These are phyloP conservation scores for Leptographium lundbergii DNA, from an alignment of 2,329 filamentous ascomycete species.

Conservation along the genomic window DNA sequence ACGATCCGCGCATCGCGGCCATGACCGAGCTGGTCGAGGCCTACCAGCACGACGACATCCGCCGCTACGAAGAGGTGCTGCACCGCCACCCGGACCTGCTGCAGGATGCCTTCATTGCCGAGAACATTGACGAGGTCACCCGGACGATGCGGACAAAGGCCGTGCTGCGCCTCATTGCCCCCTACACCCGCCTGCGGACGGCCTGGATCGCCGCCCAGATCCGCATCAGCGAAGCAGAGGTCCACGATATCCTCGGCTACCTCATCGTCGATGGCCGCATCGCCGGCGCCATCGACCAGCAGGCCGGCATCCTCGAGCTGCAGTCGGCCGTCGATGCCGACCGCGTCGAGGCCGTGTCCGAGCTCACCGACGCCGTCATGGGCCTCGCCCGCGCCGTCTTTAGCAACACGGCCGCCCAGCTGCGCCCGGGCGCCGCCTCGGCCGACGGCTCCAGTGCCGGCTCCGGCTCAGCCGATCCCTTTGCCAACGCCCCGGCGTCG, in stretches of 20 bases:
- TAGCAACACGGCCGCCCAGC: slow-evolving; percentile 63
- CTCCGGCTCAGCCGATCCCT: background rate
- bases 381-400: slow-evolving; percentile 61
- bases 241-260: slow-evolving; percentile 91
- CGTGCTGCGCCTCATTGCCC: slow-evolving; percentile 81
- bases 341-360: slow-evolving; percentile 58
- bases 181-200: slow-evolving; percentile 85
- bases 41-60: slow-evolving; percentile 90
- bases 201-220: slow-evolving; percentile 80
- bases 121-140: slow-evolving; percentile 98
- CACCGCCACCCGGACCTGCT: slow-evolving; percentile 81
- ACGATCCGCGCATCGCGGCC: slow-evolving; percentile 83
- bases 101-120: slow-evolving; percentile 87
- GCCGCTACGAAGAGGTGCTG: slow-evolving; percentile 78
- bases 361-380: slow-evolving; percentile 59
- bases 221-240: slow-evolving; percentile 72
- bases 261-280: slow-evolving; percentile 86
- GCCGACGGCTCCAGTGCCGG: background rate
- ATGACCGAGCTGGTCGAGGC: slow-evolving; percentile 97
- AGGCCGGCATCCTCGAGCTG: slow-evolving; percentile 72
- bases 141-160: slow-evolving; percentile 97
- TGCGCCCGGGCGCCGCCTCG: background rate
- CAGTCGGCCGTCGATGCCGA: slow-evolving; percentile 59
- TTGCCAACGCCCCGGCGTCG: background rate
- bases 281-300: slow-evolving; percentile 78